phyloP scores from a whole-genome alignment of 2,329 filamentous ascomycete genomes.

The Pseudogymnoascus sp. region DNA sequence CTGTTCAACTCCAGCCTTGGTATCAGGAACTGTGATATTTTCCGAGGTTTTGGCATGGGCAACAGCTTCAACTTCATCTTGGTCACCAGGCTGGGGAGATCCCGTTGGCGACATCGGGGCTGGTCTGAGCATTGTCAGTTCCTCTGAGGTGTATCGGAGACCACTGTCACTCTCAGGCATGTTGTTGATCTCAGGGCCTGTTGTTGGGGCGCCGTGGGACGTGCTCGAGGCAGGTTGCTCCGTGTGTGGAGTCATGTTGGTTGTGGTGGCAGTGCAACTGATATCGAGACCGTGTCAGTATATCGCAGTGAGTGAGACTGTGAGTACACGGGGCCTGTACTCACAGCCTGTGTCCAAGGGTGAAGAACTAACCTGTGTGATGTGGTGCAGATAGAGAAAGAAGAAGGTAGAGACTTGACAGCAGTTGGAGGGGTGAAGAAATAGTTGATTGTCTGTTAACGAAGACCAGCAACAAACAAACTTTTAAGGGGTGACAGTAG shows the following conservation, averaged over 20 bases:
- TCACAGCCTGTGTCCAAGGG: background rate
- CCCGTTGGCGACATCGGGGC: background rate
- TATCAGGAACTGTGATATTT: background rate
- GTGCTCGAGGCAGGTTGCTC: background rate
- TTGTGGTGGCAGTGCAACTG: constrained; percentile 1
- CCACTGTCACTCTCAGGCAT: constrained; percentile 1
- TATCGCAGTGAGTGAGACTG: background rate
- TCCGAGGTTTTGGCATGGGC: background rate
- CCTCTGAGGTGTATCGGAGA: constrained; percentile 18
- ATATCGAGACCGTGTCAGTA: background rate
- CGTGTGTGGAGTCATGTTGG: background rate
- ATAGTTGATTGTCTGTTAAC: background rate
- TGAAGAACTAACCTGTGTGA: background rate
- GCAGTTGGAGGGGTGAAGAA: background rate
- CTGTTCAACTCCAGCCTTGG: background rate
- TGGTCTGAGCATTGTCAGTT: constrained; percentile 17
- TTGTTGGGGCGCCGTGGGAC: background rate
- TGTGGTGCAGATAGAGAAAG: background rate
- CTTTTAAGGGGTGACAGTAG: background rate
- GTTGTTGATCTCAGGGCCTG: background rate
- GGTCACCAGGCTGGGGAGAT: background rate
- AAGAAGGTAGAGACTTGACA: background rate
- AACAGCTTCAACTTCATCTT: background rate
- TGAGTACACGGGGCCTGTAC: background rate
- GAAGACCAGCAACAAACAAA: background rate